Percentiles rank a stretch among this genome's conserved stretches.
Conservation (phyloP, 768 basidiomycete species). For the Leucocoprinus leucothites region DNA sequence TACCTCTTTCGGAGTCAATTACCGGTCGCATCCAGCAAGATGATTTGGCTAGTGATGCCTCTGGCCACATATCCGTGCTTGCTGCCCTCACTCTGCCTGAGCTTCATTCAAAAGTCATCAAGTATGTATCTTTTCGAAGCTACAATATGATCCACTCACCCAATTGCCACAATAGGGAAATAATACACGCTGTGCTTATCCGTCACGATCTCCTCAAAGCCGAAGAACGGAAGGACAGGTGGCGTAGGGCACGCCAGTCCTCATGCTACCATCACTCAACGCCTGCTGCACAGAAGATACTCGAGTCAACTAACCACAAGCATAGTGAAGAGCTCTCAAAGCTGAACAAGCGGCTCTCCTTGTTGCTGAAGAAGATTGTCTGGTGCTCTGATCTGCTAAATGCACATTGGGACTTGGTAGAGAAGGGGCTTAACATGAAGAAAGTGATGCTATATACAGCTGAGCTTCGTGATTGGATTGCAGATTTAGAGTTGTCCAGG, state of each 20-base stretch:
- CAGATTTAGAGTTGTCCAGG: constrained; percentile 9
- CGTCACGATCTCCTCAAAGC: constrained; percentile 4
- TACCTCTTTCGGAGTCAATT: background rate
- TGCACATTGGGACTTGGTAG: constrained; percentile 1
- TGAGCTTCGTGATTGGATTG: constrained; percentile 14
- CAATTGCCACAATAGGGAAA: background rate
- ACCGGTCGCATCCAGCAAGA: background rate
- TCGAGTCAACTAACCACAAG: constrained; percentile 7
- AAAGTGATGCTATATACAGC: constrained; percentile 15
- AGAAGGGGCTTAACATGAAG: constrained; percentile 4
- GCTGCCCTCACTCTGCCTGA: background rate
- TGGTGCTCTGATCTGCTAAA: constrained; percentile 11
- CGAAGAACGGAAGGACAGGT: constrained; percentile 7
- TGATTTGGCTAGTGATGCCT: background rate
- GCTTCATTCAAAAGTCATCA: constrained; percentile 6
- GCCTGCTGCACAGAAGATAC: constrained; percentile 8
- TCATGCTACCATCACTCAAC: constrained; percentile 12
- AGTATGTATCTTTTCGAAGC: background rate
- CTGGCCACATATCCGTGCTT: background rate
- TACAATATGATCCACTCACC: background rate
- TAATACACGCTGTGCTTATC: background rate
- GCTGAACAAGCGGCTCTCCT: constrained; percentile 3
- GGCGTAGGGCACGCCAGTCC: constrained; percentile 7
- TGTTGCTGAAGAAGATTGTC: constrained; percentile 2
- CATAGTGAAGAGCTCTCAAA: background rate